These are phyloP conservation scores for Ophiostoma fasciatum DNA, from an alignment of 2,329 filamentous ascomycete species.

Conservation along the genomic window DNA sequence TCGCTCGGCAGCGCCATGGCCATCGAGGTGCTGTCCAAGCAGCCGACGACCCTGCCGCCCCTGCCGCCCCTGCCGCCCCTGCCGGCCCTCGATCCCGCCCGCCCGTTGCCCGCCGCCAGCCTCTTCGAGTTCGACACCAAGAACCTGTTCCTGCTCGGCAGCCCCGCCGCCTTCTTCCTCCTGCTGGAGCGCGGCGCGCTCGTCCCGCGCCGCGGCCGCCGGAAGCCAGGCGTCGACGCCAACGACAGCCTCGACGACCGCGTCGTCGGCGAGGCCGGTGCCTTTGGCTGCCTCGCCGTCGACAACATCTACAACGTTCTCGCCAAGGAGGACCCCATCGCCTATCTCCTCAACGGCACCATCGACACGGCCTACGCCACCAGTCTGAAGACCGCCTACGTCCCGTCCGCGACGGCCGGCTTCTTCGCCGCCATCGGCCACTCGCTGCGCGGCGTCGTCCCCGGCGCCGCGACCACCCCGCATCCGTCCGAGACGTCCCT, in stretches of 20 bases:
- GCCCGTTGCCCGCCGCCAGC: constrained; percentile 29
- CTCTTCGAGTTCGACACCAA: constrained; percentile 80
- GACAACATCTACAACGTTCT: constrained; percentile 96
- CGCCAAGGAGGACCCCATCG: constrained; percentile 57
- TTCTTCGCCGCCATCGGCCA: constrained; percentile 51
- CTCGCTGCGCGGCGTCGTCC: constrained; percentile 47
- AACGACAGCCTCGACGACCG: constrained; percentile 39
- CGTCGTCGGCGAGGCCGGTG: constrained; percentile 64
- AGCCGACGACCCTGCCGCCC: constrained; percentile 57
- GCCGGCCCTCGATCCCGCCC: constrained; percentile 31
- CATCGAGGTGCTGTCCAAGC: constrained; percentile 75
- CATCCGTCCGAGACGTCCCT: constrained; percentile 11
- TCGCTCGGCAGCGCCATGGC: constrained; percentile 92
- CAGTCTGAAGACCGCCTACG: constrained; percentile 59
- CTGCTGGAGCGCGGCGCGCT: constrained; percentile 62
- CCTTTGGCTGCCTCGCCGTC: constrained; percentile 80
- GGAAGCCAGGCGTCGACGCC: constrained; percentile 59
- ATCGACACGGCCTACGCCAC: constrained; percentile 70
- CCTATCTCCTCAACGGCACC: constrained; percentile 81
- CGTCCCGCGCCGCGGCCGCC: constrained; percentile 58
- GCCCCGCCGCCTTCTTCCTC: constrained; percentile 84
- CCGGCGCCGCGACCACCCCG: constrained; percentile 24
- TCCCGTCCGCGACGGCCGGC: constrained; percentile 57
- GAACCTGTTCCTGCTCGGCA: constrained; percentile 79
- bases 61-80: constrained; percentile 38